phyloP scores from a whole-genome alignment of 108 stramenopile genomes.

The Aurantiochytrium sp. region DNA sequence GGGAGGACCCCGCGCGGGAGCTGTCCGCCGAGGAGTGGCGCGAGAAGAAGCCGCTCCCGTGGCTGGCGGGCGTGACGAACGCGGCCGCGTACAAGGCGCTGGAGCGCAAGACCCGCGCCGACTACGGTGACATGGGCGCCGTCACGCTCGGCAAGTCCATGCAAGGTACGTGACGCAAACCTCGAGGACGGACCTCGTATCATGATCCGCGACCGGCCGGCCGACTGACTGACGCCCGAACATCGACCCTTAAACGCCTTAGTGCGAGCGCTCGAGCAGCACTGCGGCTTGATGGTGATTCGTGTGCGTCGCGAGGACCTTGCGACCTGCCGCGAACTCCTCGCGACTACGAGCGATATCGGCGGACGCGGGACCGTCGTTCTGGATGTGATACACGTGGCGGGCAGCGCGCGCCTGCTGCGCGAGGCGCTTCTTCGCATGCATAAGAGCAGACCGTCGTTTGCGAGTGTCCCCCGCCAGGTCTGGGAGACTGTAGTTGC shows the following conservation, averaged over 20 bases:
- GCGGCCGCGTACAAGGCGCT: neutral
- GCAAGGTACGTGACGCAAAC: neutral
- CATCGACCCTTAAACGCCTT: neutral
- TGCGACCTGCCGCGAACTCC: neutral
- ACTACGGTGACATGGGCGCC: neutral
- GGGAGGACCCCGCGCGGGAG: too few species aligned
- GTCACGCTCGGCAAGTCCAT: neutral
- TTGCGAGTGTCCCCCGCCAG: neutral
- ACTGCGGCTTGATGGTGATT: neutral
- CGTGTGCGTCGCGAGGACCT: neutral
- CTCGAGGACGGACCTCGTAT: neutral
- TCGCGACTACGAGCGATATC: neutral
- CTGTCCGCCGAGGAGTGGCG: neutral
- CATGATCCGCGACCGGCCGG: too few species aligned
- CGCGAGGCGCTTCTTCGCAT: neutral
- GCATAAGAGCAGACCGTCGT: neutral
- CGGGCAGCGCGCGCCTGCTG: neutral
- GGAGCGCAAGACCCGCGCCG: neutral
- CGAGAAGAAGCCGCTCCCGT: neutral
- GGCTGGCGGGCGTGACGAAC: neutral
- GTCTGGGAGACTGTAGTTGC: neutral
- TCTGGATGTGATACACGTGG: neutral
- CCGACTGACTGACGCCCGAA: too few species aligned
- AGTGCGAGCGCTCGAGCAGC: neutral
- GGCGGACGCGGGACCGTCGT: neutral